A percentile compares a stretch with the other conserved stretches of the same genome.
phyloP scores from a whole-genome alignment of 129 eudicot species.

The Lactuca sativa region DNA sequence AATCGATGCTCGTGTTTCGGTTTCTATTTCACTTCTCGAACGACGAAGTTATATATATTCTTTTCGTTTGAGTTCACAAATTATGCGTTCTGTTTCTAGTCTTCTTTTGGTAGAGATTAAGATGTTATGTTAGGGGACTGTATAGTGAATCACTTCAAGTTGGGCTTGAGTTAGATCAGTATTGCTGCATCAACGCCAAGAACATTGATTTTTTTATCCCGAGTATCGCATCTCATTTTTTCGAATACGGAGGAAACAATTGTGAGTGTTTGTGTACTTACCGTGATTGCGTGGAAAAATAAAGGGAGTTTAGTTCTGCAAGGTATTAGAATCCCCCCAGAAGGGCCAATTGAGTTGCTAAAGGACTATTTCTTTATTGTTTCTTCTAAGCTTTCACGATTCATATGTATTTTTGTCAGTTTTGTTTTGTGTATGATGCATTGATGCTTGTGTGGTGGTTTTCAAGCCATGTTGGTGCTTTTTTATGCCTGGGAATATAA shows the following conservation, averaged over 20 bases:
- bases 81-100: not conserved
- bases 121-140: not conserved
- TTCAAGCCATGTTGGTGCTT: not conserved
- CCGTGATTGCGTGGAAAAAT: not conserved
- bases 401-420: not conserved
- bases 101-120: not conserved
- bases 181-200: not conserved
- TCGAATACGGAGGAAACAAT: not conserved
- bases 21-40: not conserved
- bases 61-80: not conserved
- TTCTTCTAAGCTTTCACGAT: not conserved
- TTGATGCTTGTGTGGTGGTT: not conserved
- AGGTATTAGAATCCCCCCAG: not conserved
- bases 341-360: not conserved
- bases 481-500: not conserved
- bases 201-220: not conserved
- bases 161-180: slow-evolving; percentile 2
- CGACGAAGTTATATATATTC: not conserved
- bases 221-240: not conserved
- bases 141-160: slow-evolving; percentile 1
- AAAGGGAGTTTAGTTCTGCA: not conserved
- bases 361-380: not conserved
- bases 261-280: not conserved
- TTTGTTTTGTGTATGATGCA: not conserved
- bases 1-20: slow-evolving; percentile 10